Percentiles rank a stretch among this genome's conserved stretches.
Evolutionary conservation across 2,329 filamentous ascomycete species (phyloP).

Genomic region (Neofusicoccum parvum): DNA sequence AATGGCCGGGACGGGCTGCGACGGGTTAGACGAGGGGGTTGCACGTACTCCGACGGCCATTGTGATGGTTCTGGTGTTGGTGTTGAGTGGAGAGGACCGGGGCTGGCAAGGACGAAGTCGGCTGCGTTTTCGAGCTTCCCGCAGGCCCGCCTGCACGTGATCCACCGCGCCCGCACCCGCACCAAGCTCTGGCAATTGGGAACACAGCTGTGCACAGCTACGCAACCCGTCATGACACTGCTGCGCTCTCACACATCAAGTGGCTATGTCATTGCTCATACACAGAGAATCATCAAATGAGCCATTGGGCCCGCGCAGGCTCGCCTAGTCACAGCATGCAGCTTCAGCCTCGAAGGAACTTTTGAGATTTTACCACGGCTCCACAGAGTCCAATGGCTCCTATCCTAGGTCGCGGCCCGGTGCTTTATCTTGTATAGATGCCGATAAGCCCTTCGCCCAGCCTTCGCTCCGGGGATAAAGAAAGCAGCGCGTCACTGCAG

Average conservation of each 20-base stretch:
- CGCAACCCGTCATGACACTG: not conserved
- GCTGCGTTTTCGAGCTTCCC: slow-evolving; percentile 22
- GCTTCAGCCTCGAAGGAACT: slow-evolving; percentile 16
- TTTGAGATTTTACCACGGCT: slow-evolving; percentile 21
- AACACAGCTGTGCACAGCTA: not conserved
- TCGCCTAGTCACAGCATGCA: not conserved
- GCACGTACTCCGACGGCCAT: slow-evolving; percentile 48
- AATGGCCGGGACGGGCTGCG: not conserved
- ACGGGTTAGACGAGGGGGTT: slow-evolving; percentile 23
- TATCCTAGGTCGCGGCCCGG: slow-evolving; percentile 12
- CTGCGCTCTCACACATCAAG: not conserved
- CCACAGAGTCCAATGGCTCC: slow-evolving; percentile 18
- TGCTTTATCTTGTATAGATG: slow-evolving; percentile 20
- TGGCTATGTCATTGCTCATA: not conserved
- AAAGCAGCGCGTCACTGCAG: slow-evolving; percentile 1
- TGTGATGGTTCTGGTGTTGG: slow-evolving; percentile 43
- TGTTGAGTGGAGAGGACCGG: slow-evolving; percentile 42
- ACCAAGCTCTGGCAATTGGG: not conserved
- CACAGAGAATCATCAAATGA: not conserved
- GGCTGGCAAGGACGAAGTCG: slow-evolving; percentile 43
- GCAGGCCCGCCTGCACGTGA: slow-evolving; percentile 18
- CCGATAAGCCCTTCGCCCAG: slow-evolving; percentile 19
- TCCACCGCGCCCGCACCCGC: not conserved
- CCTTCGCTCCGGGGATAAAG: slow-evolving; percentile 6
- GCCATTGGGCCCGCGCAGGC: not conserved